A percentile compares a stretch with the other conserved stretches of the same genome.
Conservation (phyloP, 2,329 filamentous ascomycete species). For the Moelleriella libera region DNA sequence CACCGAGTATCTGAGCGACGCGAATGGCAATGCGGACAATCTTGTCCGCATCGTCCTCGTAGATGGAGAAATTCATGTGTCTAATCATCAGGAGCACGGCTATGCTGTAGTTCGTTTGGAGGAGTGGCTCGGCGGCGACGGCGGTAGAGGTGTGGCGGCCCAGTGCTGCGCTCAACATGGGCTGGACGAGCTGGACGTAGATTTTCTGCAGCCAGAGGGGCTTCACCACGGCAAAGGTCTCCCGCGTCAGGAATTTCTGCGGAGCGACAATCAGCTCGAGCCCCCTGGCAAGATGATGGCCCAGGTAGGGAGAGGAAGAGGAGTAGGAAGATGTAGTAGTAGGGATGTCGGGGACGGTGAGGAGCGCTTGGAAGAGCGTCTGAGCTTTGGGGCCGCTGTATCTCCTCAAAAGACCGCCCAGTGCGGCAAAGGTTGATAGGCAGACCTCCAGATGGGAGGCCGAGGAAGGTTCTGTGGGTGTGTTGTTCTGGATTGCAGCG, state of each 20-base stretch:
- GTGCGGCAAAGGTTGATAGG: slow-evolving; percentile 19
- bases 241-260: slow-evolving; percentile 21
- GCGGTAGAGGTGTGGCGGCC: slow-evolving; percentile 13
- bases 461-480: background rate
- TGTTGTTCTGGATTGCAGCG: background rate
- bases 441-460: background rate
- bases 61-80: slow-evolving; percentile 34
- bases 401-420: slow-evolving; percentile 22
- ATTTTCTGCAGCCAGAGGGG: slow-evolving; percentile 34
- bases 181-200: slow-evolving; percentile 30
- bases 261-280: slow-evolving; percentile 27
- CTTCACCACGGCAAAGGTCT: slow-evolving; percentile 27
- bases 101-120: slow-evolving; percentile 27
- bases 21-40: slow-evolving; percentile 36
- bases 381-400: slow-evolving; percentile 20
- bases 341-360: slow-evolving; percentile 17
- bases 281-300: slow-evolving; percentile 24
- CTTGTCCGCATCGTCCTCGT: slow-evolving; percentile 32
- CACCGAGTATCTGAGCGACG: slow-evolving; percentile 25
- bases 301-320: slow-evolving; percentile 9
- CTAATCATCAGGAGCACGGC: slow-evolving; percentile 33
- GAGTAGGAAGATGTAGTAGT: too few relatives aligned
- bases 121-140: slow-evolving; percentile 12
- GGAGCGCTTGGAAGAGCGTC: slow-evolving; percentile 19
- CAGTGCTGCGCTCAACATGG: slow-evolving; percentile 27